phyloP scores from a whole-genome alignment of 306 rosid genomes.

The Trifolium dubium region DNA sequence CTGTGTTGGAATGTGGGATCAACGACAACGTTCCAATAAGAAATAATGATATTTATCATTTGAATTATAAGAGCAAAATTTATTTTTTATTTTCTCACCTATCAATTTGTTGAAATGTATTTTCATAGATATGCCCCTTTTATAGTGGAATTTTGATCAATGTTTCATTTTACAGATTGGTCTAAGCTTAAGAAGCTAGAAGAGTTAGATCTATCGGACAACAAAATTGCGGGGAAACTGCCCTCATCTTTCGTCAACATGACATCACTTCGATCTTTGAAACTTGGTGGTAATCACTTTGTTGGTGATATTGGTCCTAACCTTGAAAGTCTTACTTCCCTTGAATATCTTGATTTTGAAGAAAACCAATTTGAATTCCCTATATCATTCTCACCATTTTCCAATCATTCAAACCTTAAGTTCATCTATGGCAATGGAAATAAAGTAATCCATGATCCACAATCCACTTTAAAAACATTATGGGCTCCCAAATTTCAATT shows the following conservation, averaged over 20 bases:
- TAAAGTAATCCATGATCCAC: neutral
- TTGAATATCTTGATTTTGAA: slow-evolving; percentile 18
- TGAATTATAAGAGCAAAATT: neutral
- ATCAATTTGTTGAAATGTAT: neutral
- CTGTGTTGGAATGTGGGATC: too few species aligned
- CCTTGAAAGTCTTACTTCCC: slow-evolving; percentile 28
- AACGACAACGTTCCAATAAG: too few species aligned
- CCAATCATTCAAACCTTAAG: slow-evolving; percentile 13
- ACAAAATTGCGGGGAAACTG: slow-evolving; percentile 12
- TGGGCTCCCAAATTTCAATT: slow-evolving; percentile 24
- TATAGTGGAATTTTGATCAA: too few species aligned
- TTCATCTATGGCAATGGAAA: neutral
- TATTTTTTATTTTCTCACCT: too few species aligned
- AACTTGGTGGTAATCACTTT: neutral
- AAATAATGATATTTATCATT: neutral
- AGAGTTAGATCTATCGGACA: neutral
- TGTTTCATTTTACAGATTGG: slow-evolving; percentile 14
- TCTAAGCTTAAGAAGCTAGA: slow-evolving; percentile 14
- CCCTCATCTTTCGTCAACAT: slow-evolving; percentile 32
- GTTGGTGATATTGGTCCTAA: neutral
- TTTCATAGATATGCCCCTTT: too few species aligned
- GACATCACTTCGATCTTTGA: slow-evolving; percentile 2
- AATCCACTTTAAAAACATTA: neutral
- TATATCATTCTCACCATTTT: neutral
- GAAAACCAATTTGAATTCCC: neutral